phyloP scores from a whole-genome alignment of 2,329 filamentous ascomycete genomes.

The Fusarium lateritium region DNA sequence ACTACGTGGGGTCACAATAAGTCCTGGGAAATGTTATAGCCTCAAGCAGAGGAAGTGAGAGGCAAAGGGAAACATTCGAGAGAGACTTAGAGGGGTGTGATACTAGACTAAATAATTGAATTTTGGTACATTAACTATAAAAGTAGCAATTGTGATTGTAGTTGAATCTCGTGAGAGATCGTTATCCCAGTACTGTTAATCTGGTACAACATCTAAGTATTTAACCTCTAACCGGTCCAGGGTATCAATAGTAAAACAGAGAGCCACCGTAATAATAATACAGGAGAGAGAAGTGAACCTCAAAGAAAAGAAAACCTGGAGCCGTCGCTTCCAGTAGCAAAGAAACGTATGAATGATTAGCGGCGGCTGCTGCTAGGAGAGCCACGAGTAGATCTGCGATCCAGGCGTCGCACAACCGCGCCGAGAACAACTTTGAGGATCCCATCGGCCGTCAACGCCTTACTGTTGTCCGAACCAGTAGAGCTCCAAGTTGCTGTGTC shows the following conservation, averaged over 20 bases:
- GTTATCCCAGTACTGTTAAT: background rate
- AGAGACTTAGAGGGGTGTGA: constrained; percentile 29
- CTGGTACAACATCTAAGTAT: background rate
- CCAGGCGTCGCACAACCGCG: constrained; percentile 71
- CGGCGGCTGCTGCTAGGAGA: constrained; percentile 23
- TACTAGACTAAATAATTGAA: constrained; percentile 21
- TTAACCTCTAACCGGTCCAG: background rate
- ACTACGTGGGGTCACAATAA: constrained; percentile 17
- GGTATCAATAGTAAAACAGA: constrained; percentile 29
- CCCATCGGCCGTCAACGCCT: constrained; percentile 73
- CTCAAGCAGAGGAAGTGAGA: background rate
- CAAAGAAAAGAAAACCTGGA: background rate
- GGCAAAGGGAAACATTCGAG: constrained; percentile 11
- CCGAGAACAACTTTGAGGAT: constrained; percentile 89
- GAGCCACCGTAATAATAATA: constrained; percentile 16
- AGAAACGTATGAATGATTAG: constrained; percentile 1
- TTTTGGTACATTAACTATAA: constrained; percentile 3
- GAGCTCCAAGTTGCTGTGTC: constrained; percentile 86
- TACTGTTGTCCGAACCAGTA: constrained; percentile 57
- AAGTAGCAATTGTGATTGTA: constrained; percentile 4
- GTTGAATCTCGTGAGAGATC: constrained; percentile 15
- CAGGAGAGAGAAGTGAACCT: background rate
- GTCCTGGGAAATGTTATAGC: constrained; percentile 24
- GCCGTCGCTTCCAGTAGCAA: background rate
- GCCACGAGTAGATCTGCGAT: constrained; percentile 48